phyloP scores from a whole-genome alignment of 2,329 filamentous ascomycete species.

The Ophiostoma perfectum region DNA sequence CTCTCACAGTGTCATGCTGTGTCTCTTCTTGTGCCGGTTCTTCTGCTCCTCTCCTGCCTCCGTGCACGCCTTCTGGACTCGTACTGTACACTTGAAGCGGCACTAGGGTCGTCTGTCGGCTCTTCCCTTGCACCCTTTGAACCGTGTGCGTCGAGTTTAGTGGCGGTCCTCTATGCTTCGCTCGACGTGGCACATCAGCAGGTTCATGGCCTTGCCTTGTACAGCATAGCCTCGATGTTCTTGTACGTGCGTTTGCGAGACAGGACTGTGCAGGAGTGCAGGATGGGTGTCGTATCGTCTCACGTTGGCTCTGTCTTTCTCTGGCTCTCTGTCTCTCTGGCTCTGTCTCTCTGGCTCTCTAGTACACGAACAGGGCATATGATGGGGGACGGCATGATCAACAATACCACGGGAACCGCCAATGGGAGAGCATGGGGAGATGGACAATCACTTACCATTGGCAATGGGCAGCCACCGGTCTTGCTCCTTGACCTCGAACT shows the following conservation, averaged over 20 bases:
- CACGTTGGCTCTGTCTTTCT: background rate
- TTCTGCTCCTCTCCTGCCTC: too few relatives aligned
- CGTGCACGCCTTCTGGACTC: too few relatives aligned
- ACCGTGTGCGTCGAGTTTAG: background rate
- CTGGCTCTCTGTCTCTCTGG: background rate
- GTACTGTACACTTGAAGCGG: background rate
- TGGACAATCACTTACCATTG: slow-evolving; percentile 99
- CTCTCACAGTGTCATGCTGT: slow-evolving; percentile 12
- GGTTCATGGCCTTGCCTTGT: too few relatives aligned
- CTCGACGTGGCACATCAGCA: too few relatives aligned
- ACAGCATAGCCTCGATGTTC: background rate
- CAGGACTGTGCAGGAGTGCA: background rate
- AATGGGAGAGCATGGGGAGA: too few relatives aligned
- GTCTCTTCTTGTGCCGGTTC: slow-evolving; percentile 3
- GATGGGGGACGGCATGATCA: too few relatives aligned
- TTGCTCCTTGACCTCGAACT: slow-evolving; percentile 99
- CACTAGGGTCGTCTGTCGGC: background rate
- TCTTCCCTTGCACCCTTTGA: background rate
- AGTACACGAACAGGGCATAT: too few relatives aligned
- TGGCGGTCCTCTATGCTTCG: background rate
- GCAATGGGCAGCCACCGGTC: slow-evolving; percentile 99
- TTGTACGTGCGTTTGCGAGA: background rate
- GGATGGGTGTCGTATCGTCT: background rate
- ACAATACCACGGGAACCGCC: too few relatives aligned
- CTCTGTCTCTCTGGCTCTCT: background rate